Percentiles rank a stretch among this genome's conserved stretches.
These are phyloP conservation scores for Fimicolochytrium jonesii DNA, from an alignment of 192 early-diverging fungal species.

Conservation along the genomic window DNA sequence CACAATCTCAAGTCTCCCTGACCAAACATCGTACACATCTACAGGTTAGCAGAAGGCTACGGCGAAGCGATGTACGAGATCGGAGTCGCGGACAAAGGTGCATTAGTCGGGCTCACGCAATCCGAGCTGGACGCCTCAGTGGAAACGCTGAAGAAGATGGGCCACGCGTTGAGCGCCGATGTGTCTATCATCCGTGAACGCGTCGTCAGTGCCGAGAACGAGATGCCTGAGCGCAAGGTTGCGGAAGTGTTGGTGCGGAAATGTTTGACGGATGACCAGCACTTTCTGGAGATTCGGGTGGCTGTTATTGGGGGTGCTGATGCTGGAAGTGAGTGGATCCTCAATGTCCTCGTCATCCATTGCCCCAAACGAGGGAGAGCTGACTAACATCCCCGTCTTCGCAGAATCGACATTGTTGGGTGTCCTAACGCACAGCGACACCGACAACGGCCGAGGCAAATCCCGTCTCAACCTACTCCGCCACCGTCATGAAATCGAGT, in stretches of 20 bases:
- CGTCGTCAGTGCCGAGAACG: constrained; percentile 23
- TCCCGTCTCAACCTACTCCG: constrained; percentile 78
- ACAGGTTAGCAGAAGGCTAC: constrained; percentile 72
- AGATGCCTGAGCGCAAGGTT: constrained; percentile 43
- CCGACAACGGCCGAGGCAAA: constrained; percentile 83
- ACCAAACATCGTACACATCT: neutral
- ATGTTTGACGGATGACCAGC: constrained; percentile 52
- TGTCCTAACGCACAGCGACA: constrained; percentile 71
- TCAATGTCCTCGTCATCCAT: too few relatives aligned
- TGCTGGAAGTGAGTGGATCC: constrained; percentile 50
- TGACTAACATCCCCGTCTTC: too few relatives aligned
- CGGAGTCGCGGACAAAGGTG: constrained; percentile 82
- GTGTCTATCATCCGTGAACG: constrained; percentile 58
- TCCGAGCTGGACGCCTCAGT: constrained; percentile 60
- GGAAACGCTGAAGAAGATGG: constrained; percentile 62
- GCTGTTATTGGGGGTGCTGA: constrained; percentile 79
- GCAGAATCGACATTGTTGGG: constrained; percentile 82
- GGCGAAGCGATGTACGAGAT: constrained; percentile 87
- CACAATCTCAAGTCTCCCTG: neutral
- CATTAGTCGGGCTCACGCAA: constrained; percentile 63
- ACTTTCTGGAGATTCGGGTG: constrained; percentile 75
- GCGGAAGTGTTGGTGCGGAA: constrained; percentile 74
- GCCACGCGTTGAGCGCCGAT: constrained; percentile 57
- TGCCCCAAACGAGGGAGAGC: too few relatives aligned
- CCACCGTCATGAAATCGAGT: constrained; percentile 88